Evolutionary conservation across 139 green algal genomes (phyloP).

Genomic region (Coelastrella sp.): DNA sequence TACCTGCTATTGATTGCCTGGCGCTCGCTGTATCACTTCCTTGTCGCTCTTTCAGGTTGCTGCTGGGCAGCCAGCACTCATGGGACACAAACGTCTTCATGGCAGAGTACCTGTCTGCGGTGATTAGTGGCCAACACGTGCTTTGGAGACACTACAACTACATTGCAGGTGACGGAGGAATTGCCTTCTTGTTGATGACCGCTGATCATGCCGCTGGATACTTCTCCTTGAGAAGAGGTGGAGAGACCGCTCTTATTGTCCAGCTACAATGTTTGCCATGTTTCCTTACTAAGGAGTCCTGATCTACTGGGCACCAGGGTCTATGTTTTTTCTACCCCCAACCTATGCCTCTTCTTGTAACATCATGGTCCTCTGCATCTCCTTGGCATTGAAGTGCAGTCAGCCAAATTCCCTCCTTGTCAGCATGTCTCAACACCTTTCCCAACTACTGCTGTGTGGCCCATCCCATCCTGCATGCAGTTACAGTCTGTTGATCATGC

Average conservation of each 20-base stretch:
- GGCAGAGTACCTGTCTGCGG: slow-evolving; percentile 29
- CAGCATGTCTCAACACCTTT: too few relatives aligned
- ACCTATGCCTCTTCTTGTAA: too few relatives aligned
- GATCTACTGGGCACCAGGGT: too few relatives aligned
- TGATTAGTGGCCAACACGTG: slow-evolving; percentile 28
- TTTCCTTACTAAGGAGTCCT: too few relatives aligned
- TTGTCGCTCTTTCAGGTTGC: neutral
- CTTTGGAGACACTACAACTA: slow-evolving; percentile 34
- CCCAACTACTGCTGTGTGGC: too few relatives aligned
- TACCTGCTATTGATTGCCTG: too few relatives aligned
- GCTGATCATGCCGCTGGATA: too few relatives aligned
- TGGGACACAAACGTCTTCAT: slow-evolving; percentile 5
- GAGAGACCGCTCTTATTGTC: too few relatives aligned
- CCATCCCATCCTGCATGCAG: neutral
- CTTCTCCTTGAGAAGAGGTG: too few relatives aligned
- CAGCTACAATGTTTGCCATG: too few relatives aligned
- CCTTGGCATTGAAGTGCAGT: neutral
- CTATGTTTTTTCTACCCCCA: too few relatives aligned
- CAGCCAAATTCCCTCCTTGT: neutral
- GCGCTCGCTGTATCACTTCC: neutral
- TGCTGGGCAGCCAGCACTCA: slow-evolving; percentile 1
- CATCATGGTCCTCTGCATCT: neutral
- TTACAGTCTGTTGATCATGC: neutral
- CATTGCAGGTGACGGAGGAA: neutral
- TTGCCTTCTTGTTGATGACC: neutral